phyloP scores from a whole-genome alignment of 257 asterid genomes.

The Knoxia roxburghii region DNA sequence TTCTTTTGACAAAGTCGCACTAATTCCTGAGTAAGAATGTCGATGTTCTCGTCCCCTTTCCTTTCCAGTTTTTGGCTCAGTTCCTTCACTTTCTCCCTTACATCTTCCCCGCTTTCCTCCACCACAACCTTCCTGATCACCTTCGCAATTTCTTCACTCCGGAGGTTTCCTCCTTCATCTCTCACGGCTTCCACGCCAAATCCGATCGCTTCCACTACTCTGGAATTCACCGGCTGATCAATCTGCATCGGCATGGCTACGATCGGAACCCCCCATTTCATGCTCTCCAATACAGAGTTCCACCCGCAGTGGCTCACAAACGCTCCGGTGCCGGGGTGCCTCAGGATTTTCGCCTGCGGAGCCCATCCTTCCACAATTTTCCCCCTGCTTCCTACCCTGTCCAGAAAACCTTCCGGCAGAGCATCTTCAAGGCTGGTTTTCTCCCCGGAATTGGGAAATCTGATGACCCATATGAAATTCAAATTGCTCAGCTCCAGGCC shows the following conservation, averaged over 20 bases:
- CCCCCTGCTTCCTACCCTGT: constrained; percentile 19
- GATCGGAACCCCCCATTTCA: constrained; percentile 23
- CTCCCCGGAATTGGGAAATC: constrained; percentile 32
- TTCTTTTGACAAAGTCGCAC: constrained; percentile 1
- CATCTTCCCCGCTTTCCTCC: constrained; percentile 11
- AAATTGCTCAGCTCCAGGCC: constrained; percentile 22
- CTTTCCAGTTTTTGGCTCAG: constrained; percentile 4
- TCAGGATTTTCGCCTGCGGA: constrained; percentile 41
- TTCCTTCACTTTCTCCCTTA: constrained; percentile 9
- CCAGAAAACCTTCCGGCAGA: constrained; percentile 20
- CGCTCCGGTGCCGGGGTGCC: constrained; percentile 34
- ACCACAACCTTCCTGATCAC: constrained; percentile 13
- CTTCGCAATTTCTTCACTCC: background rate
- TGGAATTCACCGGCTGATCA: constrained; percentile 29
- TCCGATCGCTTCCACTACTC: constrained; percentile 6
- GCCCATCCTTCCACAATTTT: constrained; percentile 25
- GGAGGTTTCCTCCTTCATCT: background rate
- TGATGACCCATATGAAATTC: constrained; percentile 39
- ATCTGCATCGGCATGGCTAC: constrained; percentile 23
- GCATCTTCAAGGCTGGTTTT: constrained; percentile 17
- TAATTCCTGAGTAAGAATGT: background rate
- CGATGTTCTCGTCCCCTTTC: constrained; percentile 15
- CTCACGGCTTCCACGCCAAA: background rate
- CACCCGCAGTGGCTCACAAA: constrained; percentile 25
- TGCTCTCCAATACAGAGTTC: constrained; percentile 23